Evolutionary conservation across 169 alveolate genomes (phyloP).

Genomic region (Plasmodium vinckei): DNA sequence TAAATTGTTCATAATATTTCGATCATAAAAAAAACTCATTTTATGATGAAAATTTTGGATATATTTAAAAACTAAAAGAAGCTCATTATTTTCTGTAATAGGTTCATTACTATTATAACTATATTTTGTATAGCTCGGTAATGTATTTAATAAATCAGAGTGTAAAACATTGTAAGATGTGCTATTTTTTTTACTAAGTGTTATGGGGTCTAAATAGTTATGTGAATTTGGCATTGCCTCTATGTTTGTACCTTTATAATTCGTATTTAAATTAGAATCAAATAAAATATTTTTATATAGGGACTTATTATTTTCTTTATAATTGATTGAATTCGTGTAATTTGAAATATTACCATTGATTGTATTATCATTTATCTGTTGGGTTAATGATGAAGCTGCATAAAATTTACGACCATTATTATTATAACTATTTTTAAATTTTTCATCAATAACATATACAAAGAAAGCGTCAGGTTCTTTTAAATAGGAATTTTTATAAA

Average conservation of each 20-base stretch:
- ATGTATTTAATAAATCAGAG: not conserved
- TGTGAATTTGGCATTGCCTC: not conserved
- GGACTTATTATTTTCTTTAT: not conserved
- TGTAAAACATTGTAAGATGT: not conserved
- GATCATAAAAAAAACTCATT: conserved; percentile 55
- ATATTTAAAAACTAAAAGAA: conserved; percentile 58
- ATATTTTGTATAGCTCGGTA: not conserved
- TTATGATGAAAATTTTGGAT: conserved; percentile 52
- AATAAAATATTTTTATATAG: not conserved
- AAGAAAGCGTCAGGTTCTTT: conserved; percentile 38
- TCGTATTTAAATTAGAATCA: not conserved
- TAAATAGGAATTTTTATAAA: conserved; percentile 38
- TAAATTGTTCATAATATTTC: conserved; percentile 18
- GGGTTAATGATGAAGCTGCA: not conserved
- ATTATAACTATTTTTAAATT: conserved; percentile 9
- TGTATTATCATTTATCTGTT: not conserved
- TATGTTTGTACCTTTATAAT: not conserved
- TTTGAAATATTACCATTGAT: not conserved
- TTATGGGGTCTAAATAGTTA: not conserved
- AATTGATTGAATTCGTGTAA: not conserved
- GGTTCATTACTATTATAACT: not conserved
- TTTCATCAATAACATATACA: conserved; percentile 39
- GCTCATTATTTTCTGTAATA: conserved; percentile 23
- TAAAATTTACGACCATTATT: not conserved
- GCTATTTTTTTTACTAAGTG: not conserved